These are phyloP conservation scores for Zygosaccharomyces kombuchaensis DNA, from an alignment of 805 yeast species.

Conservation along the genomic window DNA sequence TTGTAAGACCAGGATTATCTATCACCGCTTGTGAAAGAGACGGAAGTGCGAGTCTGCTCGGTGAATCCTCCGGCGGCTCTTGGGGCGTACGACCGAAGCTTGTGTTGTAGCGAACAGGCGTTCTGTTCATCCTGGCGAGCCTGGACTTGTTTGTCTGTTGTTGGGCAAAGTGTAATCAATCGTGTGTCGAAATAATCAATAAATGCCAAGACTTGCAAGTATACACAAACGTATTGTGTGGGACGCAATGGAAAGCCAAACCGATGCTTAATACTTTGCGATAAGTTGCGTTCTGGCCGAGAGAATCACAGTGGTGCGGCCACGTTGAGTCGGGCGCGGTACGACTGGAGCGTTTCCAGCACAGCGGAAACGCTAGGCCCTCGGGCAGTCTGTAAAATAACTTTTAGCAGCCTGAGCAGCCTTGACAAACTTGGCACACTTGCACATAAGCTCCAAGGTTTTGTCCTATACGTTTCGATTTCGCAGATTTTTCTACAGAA, in stretches of 20 bases:
- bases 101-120: neutral
- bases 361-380: too few relatives aligned
- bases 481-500: too few relatives aligned
- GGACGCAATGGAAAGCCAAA: neutral
- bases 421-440: too few relatives aligned
- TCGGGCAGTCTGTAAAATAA: too few relatives aligned
- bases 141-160: neutral
- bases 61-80: constrained; percentile 2
- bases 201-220: neutral
- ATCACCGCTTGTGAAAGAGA: neutral
- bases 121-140: neutral
- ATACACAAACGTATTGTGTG: neutral
- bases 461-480: too few relatives aligned
- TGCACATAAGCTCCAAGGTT: too few relatives aligned
- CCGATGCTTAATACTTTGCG: too few relatives aligned
- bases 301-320: too few relatives aligned
- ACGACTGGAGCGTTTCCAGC: too few relatives aligned
- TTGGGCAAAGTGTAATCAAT: neutral
- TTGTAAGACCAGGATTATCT: constrained; percentile 12
- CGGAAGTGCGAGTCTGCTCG: neutral
- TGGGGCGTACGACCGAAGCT: neutral
- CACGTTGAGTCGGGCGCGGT: too few relatives aligned
- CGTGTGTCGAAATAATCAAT: neutral
- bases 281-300: too few relatives aligned
- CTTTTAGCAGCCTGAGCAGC: too few relatives aligned